A percentile compares a stretch with the other conserved stretches of the same genome.
Evolutionary conservation across 2,329 filamentous ascomycete genomes (phyloP).

Genomic region (Fusarium gaditjirri): DNA sequence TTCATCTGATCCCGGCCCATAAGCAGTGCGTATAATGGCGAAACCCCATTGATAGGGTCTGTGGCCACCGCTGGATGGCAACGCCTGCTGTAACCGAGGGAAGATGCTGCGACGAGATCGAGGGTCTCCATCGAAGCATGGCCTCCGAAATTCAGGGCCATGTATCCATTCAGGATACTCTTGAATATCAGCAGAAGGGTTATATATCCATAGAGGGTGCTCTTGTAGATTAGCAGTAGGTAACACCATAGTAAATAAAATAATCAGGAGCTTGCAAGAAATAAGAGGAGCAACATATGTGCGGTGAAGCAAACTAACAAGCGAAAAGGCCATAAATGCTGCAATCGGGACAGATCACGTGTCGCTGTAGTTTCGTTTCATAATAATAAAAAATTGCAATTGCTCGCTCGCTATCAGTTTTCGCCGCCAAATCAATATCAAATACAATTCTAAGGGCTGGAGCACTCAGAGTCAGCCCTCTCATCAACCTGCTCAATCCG

Average conservation of each 20-base stretch:
- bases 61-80: not conserved
- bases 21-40: not conserved
- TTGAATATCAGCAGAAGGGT: too few species aligned
- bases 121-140: not conserved
- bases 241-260: not conserved
- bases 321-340: not conserved
- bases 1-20: not conserved
- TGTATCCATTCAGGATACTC: not conserved
- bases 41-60: not conserved
- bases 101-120: not conserved
- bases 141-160: not conserved
- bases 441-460: not conserved
- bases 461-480: constrained; percentile 23
- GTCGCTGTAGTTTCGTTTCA: not conserved
- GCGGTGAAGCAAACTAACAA: not conserved
- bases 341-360: not conserved
- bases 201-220: not conserved
- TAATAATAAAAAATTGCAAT: not conserved
- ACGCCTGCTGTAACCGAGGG: not conserved
- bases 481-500: constrained; percentile 53
- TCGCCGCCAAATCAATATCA: not conserved
- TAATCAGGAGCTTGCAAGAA: not conserved
- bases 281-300: not conserved
- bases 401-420: not conserved
- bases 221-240: not conserved